Evolutionary conservation across 129 eudicot genomes (phyloP), one percentile per base, ranked within the genome.

Genomic region (Centaurea solstitialis): DNA sequence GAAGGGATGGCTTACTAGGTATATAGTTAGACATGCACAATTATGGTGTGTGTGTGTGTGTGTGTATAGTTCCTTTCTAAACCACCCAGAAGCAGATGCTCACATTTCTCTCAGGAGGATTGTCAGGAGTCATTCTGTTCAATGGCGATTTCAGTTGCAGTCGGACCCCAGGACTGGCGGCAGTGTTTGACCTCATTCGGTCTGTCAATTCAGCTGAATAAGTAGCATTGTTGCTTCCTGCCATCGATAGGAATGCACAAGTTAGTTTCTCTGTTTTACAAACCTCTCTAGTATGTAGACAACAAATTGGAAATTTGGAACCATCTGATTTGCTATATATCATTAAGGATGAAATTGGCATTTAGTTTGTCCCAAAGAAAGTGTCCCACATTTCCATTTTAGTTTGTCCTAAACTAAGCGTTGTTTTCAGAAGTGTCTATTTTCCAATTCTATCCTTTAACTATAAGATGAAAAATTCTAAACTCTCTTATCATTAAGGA

Each of bases 81-180:
- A 72, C 2, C 5, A 73, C 30, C 18, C 1, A 72, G 7, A 64
- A 75, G 61, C 68, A 47, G 67, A 76, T 37, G 21, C 91, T 70
- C 75, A 93, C 94, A 80, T 88, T 88, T 90, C 87, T 87, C 22
- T 87, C 90, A 1, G 88, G 90, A 64, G 87, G 89, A 82, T 86
- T 90, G 28, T 82, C 99, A 23, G 89, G 74, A 67, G 80, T 84
- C 80, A 76, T 88, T 76, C 89, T 89, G 64, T 81, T 87, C 22
- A 81, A 59, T 22, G 94, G 94, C 35, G 94, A 75, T 84, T 87
- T 95, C 37, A 90, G 86, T 85, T 89, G 97, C 91, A 93, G 76
- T 70, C 93, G 90, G 82, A 88, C 74, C 39, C 92, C 97, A 80
- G 96, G 88, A 79, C 83, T 86, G 6, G 88, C 66, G 47, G 91